Base-by-base conservation (phyloP, 192 early-diverging fungal species). In the Dispira parvispora region DNA sequence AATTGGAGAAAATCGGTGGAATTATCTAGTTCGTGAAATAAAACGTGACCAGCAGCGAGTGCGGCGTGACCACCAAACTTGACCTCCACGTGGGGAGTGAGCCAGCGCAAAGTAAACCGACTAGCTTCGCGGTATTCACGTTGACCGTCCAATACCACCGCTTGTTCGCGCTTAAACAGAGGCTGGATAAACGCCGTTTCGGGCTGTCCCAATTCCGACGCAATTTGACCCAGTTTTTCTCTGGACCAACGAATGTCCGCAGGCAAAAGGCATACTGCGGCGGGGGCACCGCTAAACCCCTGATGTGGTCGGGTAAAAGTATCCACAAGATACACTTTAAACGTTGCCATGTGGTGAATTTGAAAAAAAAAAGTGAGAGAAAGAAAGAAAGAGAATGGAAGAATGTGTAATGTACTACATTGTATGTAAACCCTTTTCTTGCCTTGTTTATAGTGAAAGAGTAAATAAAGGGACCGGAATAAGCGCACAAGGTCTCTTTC, bases 131-230 rank as follows among this genome's bases (percentile, higher is more conserved):
- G n/a, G 55, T 32, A 57, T 42, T 60, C 65, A 20, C 43, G 20
- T 8, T 25, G 58, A n/a, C 63, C 62, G 26, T 63, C 27, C n/a
- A 28, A 16, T 14, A 18, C n/a, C 20, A 28, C 46, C 14, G 12
- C 0, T 21, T 43, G 25, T 8, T 27, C 62, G 21, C 27, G 23
- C 0, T 18, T 42, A 13, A 54, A 27, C 3, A 64, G 8, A 0
- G 68, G 67, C 2, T 62, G 65, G 14, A 78, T 8, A 42, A 73
- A 78, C 4, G 77, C 73, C 13, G 77, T 78, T 46, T 78, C 77
- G 46, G 69, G 55, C 12, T 72, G 52, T 58, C 73, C 75, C 72
- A 78, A 67, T 26, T 78, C 77, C 23, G 60, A 61, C 0, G 70
- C 72, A 12, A 77, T 58, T 20, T 62, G 32, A 18, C 64, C 60